These are phyloP conservation scores for Vinca major DNA, from an alignment of 305 asterid genomes.

Conservation along the genomic window DNA sequence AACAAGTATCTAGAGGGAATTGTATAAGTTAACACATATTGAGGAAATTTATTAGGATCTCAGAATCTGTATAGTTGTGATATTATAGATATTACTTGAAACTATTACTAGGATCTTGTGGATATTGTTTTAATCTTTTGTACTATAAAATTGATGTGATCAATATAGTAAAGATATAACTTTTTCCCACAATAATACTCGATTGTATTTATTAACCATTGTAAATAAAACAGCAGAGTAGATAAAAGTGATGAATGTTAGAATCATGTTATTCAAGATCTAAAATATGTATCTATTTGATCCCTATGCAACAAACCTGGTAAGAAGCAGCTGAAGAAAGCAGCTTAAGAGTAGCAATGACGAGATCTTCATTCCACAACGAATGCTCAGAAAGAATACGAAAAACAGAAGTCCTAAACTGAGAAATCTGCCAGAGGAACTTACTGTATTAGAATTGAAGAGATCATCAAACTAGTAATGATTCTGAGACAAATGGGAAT, in stretches of 20 bases:
- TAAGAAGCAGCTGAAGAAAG: constrained; percentile 63
- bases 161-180: too few species aligned
- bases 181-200: not conserved
- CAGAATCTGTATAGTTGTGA: too few species aligned
- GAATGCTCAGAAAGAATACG: constrained; percentile 55
- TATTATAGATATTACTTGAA: too few species aligned
- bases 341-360: constrained; percentile 50
- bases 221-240: not conserved
- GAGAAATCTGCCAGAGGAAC: constrained; percentile 46
- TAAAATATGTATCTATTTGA: not conserved
- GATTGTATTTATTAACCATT: not conserved
- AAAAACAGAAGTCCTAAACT: constrained; percentile 48
- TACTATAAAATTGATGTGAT: too few species aligned
- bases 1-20: not conserved
- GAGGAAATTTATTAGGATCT: too few species aligned
- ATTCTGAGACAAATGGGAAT: constrained; percentile 12
- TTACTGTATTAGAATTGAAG: constrained; percentile 2
- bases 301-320: constrained; percentile 42
- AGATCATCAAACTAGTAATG: constrained; percentile 6
- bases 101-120: too few species aligned
- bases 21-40: too few species aligned
- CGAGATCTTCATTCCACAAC: constrained; percentile 53
- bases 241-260: not conserved
- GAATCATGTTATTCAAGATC: not conserved
- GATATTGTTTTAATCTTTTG: too few species aligned